Evolutionary conservation across 352 stramenopile genomes (phyloP), one percentile per base, ranked within the genome.

Genomic region (Pythium vanterpoolii): DNA sequence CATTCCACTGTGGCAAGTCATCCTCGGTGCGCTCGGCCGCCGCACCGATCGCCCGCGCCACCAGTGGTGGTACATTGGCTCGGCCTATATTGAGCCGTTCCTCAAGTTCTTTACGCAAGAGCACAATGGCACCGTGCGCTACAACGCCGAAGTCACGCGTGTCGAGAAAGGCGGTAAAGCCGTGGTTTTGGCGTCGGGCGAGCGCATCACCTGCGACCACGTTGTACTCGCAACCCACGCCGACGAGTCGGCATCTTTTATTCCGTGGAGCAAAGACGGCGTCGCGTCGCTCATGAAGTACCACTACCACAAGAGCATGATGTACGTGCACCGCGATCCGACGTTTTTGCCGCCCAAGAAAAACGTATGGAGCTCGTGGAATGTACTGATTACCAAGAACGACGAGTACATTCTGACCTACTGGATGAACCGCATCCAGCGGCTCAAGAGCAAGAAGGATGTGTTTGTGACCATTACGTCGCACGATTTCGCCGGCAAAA

Each of bases 341-440:
- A 68, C 64, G 60, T 89, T 94, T 69, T 57, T 94, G 52, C 79
- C 83, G 45, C 72, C 72, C 9, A 81, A 83, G 49, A 84, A 88
- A 66, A 90, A 87, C 61, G 74, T 87, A 40, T 94, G 85, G 85
- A 88, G 75, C 69, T 82, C 66, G 54, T 95, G 85, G 85, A 95
- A 95, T 64, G 85, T 95, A 54, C 74, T 86, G 60, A 95, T 95
- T 66, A 91, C 82, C 33, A 69, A 86, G 49, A 73, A 86, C 63
- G 83, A 95, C 28, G 70, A 90, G 75, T 95, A 95, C 73, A 76
- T 95, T 36, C 49, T 95, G 23, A 95, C 85, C 49, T 95, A 95
- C 76, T 95, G 85, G 85, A 95, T 95, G 79, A 93, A 95, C 72
- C 83, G 85, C 55, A 93, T 95, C 61, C 85, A 95, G 71, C 78